Percentiles rank a stretch among this genome's conserved stretches.
phyloP scores from a whole-genome alignment of 2,329 filamentous ascomycete genomes.

The Magnaporthiopsis poae region DNA sequence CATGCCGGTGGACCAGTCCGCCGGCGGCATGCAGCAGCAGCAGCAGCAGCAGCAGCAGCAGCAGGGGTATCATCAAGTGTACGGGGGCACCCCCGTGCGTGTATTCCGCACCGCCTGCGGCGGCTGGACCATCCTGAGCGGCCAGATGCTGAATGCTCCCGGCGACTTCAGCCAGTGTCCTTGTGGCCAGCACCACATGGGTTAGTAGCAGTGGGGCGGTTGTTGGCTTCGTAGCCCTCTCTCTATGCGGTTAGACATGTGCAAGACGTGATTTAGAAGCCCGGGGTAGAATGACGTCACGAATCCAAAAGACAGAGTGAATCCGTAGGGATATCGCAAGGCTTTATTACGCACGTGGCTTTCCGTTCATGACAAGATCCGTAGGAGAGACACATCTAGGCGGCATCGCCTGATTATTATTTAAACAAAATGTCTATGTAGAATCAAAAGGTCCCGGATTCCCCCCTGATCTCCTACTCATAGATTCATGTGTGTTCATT shows the following conservation, averaged over 20 bases:
- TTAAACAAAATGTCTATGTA: neutral
- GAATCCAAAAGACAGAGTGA: no score
- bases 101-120: neutral
- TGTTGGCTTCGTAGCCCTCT: no score
- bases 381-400: neutral
- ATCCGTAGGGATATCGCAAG: no score
- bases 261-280: neutral
- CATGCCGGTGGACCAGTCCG: neutral
- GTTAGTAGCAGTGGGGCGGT: no score
- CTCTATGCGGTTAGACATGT: neutral
- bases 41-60: no score
- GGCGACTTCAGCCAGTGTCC: neutral
- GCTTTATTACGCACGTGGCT: no score
- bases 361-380: no score
- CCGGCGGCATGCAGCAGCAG: neutral
- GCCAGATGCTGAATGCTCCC: neutral
- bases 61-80: neutral
- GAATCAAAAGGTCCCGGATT: neutral
- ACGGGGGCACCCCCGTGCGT: no score
- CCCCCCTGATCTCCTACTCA: neutral
- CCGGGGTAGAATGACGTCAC: neutral
- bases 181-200: neutral
- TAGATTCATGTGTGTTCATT: neutral
- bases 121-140: neutral
- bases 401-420: neutral